Percentiles rank a stretch among this genome's conserved stretches.
phyloP scores from a whole-genome alignment of 805 yeast genomes.

The Candida sanyiensis region DNA sequence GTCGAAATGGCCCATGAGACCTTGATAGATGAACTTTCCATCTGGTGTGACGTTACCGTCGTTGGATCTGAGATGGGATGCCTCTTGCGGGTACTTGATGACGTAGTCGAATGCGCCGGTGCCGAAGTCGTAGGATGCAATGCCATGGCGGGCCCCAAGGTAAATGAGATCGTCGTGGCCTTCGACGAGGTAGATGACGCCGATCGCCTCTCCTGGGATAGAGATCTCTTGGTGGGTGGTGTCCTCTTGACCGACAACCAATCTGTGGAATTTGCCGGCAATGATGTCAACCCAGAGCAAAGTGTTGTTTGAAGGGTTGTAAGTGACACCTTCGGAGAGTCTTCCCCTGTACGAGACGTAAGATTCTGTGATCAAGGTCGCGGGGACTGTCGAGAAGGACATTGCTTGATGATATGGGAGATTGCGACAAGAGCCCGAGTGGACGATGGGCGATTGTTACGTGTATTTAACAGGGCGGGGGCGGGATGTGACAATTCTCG shows the following conservation, averaged over 20 bases:
- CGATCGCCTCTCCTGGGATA: conserved; percentile 44
- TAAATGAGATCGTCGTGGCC: conserved; percentile 40
- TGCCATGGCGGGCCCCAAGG: conserved; percentile 62
- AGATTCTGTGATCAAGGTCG: conserved; percentile 8
- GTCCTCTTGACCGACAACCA: conserved; percentile 22
- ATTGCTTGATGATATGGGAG: too few relatives aligned
- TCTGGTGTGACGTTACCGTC: conserved; percentile 77
- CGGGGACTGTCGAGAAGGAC: conserved; percentile 5
- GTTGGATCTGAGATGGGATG: conserved; percentile 53
- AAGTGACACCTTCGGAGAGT: conserved; percentile 63
- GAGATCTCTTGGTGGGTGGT: conserved; percentile 35
- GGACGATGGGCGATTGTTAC: too few relatives aligned
- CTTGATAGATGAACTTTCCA: conserved; percentile 69
- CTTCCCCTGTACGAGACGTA: conserved; percentile 28
- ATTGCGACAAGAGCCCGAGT: too few relatives aligned
- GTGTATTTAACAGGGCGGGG: too few relatives aligned
- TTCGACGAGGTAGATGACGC: conserved; percentile 65
- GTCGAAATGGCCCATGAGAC: conserved; percentile 66
- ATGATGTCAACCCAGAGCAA: conserved; percentile 39
- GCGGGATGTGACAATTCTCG: conserved; percentile 1
- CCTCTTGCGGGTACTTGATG: conserved; percentile 30
- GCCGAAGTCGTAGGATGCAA: conserved; percentile 47
- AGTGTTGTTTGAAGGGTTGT: conserved; percentile 49
- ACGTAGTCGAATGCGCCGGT: conserved; percentile 34
- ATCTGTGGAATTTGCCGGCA: conserved; percentile 31